A percentile compares a stretch with the other conserved stretches of the same genome.
Evolutionary conservation across 352 stramenopile species (phyloP).

Genomic region (Peronospora belbahrii): DNA sequence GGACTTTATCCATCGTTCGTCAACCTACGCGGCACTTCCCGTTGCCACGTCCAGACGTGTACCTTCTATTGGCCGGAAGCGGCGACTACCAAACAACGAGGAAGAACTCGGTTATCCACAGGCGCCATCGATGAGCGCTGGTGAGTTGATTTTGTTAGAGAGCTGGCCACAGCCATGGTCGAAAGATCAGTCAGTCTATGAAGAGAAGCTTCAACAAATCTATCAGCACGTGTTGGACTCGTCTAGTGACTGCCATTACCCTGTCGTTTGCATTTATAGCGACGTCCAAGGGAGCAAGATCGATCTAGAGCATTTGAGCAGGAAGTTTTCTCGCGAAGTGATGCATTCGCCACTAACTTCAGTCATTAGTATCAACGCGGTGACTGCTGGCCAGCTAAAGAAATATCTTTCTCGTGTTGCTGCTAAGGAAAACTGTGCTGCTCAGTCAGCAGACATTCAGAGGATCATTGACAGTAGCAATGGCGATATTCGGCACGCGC

Average conservation of each 20-base stretch:
- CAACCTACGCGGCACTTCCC: conserved; percentile 56
- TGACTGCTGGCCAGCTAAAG: conserved; percentile 70
- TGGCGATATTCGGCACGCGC: conserved; percentile 71
- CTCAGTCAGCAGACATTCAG: conserved; percentile 27
- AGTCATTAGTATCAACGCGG: conserved; percentile 72
- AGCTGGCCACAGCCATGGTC: conserved; percentile 60
- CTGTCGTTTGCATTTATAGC: conserved; percentile 77
- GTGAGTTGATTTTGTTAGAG: conserved; percentile 66
- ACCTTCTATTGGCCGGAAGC: conserved; percentile 12
- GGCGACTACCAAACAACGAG: conserved; percentile 12
- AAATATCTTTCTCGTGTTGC: conserved; percentile 48
- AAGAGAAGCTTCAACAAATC: conserved; percentile 49
- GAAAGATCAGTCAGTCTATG: conserved; percentile 28
- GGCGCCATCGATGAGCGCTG: not conserved
- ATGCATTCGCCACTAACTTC: conserved; percentile 56
- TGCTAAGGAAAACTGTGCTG: conserved; percentile 27
- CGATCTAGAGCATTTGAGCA: conserved; percentile 49
- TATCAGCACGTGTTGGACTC: conserved; percentile 50
- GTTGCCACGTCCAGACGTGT: conserved; percentile 22
- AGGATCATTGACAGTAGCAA: conserved; percentile 53
- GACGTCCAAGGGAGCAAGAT: conserved; percentile 71
- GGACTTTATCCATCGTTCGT: conserved; percentile 67
- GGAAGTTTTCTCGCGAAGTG: conserved; percentile 60
- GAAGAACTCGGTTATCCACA: not conserved
- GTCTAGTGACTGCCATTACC: conserved; percentile 28